Base-by-base conservation (phyloP, 192 early-diverging fungal genomes). In the Coemansia sp. region DNA sequence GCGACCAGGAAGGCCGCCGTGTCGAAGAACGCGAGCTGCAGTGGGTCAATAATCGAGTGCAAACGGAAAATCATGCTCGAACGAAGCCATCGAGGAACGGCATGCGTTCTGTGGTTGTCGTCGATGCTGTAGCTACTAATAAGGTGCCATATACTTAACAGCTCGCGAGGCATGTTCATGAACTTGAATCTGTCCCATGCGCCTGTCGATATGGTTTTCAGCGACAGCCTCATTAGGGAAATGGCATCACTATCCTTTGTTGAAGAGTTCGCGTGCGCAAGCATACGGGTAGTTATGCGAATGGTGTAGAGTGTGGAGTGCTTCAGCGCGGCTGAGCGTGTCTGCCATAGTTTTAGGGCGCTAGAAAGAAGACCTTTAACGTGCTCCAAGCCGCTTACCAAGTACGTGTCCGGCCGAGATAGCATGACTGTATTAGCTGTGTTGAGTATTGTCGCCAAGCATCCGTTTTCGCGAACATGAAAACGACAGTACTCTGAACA, bases 131-230 rank as follows among this genome's bases (percentile, higher is more conserved):
- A 30, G 2, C 13, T 29, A 53, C 42, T 47, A 0, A 65, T 31
- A 19, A 74, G 36, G 1, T 72, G 71, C 68, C 72, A 80, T 9
- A 67, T 57, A 4, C 59, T 55, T n/a, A 71, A 41, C 52, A 80
- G 55, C 25, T 54, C 62, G 20, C 72, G 65, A 22, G 78, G 78
- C 62, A 80, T 36, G 11, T 48, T 17, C 72, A 71, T 80, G 33
- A 80, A 80, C 58, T 34, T 50, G 38, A 68, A 59, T 33, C 70
- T 73, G 48, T 74, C 71, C 78, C 78, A 80, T 0, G 64, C 15
- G 7, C 78, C 72, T 8, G 59, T n/a, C 1, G 68, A 74, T 62
- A 80, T 23, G 6, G 55, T 52, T 59, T 71, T 74, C 2, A 74
- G 50, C 10, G 65, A 48, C 28, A 80, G 61, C 50, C 74, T 72